Evolutionary conservation across 2,329 filamentous ascomycete genomes (phyloP).

Genomic region (Botryotinia calthae): DNA sequence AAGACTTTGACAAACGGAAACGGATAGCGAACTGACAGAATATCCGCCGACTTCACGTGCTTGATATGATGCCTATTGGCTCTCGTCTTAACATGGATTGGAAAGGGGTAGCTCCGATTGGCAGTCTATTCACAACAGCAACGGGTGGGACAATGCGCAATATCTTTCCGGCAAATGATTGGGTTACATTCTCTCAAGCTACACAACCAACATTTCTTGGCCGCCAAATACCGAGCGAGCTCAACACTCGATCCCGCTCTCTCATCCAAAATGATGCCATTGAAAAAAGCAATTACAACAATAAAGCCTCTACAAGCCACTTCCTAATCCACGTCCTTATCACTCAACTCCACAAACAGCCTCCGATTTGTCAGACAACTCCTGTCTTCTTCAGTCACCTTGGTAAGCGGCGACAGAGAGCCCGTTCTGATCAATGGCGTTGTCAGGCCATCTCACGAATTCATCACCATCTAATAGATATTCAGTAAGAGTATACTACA

Average conservation of each 20-base stretch:
- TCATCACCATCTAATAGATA: background rate
- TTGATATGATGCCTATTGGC: background rate
- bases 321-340: too few species aligned
- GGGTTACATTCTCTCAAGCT: background rate
- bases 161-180: background rate
- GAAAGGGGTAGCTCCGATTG: slow-evolving; percentile 1
- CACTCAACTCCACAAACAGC: too few species aligned
- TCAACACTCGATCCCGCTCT: background rate
- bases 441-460: slow-evolving; percentile 13
- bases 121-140: background rate
- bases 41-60: background rate
- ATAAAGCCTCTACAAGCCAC: background rate
- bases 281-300: background rate
- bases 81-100: background rate
- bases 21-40: background rate
- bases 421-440: background rate
- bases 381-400: background rate
- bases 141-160: background rate
- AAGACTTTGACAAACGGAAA: background rate
- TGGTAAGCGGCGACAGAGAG: background rate
- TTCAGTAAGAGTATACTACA: background rate
- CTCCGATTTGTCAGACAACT: background rate
- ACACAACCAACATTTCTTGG: background rate
- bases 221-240: background rate
- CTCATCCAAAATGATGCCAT: background rate